phyloP scores from a whole-genome alignment of 1,139 yeast species.

The Candida glucosophila region DNA sequence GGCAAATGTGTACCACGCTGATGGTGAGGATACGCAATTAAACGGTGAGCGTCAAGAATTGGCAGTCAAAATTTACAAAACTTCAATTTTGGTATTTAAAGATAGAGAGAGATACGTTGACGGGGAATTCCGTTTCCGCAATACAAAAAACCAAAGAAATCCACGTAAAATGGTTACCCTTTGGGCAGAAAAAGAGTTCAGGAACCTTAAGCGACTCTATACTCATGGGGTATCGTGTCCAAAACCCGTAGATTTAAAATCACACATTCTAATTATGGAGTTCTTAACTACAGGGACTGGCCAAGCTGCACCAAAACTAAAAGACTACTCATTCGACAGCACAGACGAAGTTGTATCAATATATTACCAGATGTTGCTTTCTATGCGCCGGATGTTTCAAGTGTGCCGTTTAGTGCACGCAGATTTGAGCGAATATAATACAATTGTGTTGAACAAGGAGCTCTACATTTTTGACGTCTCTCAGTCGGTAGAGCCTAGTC shows the following conservation, averaged over 20 bases:
- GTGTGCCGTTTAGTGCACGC: slow-evolving; percentile 92
- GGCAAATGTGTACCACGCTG: slow-evolving; percentile 95
- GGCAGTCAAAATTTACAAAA: slow-evolving; percentile 92
- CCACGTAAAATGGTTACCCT: slow-evolving; percentile 96
- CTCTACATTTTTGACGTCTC: slow-evolving; percentile 93
- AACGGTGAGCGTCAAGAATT: slow-evolving; percentile 47
- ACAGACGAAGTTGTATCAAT: slow-evolving; percentile 56
- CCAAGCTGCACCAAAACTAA: slow-evolving; percentile 80
- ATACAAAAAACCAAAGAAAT: slow-evolving; percentile 75
- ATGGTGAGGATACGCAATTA: slow-evolving; percentile 47
- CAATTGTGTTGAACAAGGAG: slow-evolving; percentile 74
- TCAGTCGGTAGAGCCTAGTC: slow-evolving; percentile 96
- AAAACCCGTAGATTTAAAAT: slow-evolving; percentile 76
- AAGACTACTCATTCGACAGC: slow-evolving; percentile 66
- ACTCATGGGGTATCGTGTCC: slow-evolving; percentile 84
- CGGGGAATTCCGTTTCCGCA: slow-evolving; percentile 90
- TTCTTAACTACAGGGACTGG: slow-evolving; percentile 72
- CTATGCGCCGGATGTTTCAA: slow-evolving; percentile 82
- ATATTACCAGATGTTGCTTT: slow-evolving; percentile 72
- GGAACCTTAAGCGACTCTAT: slow-evolving; percentile 79
- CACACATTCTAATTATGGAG: slow-evolving; percentile 94
- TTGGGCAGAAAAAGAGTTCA: slow-evolving; percentile 97
- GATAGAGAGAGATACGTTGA: slow-evolving; percentile 94
- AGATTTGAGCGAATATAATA: slow-evolving; percentile 90
- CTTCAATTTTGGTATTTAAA: slow-evolving; percentile 90